Evolutionary conservation across 768 basidiomycete species (phyloP).

Genomic region (Boletus sp.): DNA sequence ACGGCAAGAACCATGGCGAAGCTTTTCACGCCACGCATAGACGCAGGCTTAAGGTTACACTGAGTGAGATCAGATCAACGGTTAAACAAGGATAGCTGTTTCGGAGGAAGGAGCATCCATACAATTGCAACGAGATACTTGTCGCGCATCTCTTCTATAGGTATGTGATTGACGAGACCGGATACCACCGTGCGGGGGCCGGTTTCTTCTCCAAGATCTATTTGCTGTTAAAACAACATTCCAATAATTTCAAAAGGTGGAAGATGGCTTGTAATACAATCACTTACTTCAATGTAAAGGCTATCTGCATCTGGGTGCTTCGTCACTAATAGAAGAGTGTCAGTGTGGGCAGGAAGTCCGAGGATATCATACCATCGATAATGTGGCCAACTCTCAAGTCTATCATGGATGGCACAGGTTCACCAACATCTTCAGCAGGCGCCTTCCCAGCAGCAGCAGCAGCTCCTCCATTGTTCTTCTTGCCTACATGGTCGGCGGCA

Average conservation of each 20-base stretch:
- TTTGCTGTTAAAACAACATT: slow-evolving; percentile 56
- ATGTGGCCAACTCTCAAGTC: slow-evolving; percentile 94
- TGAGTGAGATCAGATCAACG: slow-evolving; percentile 23
- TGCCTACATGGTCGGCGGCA: slow-evolving; percentile 26
- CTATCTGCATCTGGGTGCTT: slow-evolving; percentile 98
- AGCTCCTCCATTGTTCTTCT: slow-evolving; percentile 41
- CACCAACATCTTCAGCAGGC: slow-evolving; percentile 60
- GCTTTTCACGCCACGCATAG: slow-evolving; percentile 97
- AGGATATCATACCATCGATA: slow-evolving; percentile 66
- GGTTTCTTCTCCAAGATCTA: slow-evolving; percentile 91
- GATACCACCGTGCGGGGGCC: slow-evolving; percentile 97
- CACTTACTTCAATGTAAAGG: slow-evolving; percentile 85
- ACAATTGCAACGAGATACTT: slow-evolving; percentile 79
- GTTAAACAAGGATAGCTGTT: not conserved
- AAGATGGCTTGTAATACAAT: not conserved
- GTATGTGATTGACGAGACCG: slow-evolving; percentile 93
- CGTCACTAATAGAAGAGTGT: slow-evolving; percentile 54
- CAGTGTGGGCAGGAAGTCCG: not conserved
- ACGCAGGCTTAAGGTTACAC: slow-evolving; percentile 95
- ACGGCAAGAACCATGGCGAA: slow-evolving; percentile 97
- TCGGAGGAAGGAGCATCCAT: slow-evolving; percentile 17
- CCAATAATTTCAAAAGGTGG: not conserved
- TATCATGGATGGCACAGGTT: slow-evolving; percentile 93
- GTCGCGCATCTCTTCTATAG: slow-evolving; percentile 89
- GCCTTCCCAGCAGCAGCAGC: slow-evolving; percentile 29